phyloP scores from a whole-genome alignment of 2,329 filamentous ascomycete species.

The Escovopsis weberi region DNA sequence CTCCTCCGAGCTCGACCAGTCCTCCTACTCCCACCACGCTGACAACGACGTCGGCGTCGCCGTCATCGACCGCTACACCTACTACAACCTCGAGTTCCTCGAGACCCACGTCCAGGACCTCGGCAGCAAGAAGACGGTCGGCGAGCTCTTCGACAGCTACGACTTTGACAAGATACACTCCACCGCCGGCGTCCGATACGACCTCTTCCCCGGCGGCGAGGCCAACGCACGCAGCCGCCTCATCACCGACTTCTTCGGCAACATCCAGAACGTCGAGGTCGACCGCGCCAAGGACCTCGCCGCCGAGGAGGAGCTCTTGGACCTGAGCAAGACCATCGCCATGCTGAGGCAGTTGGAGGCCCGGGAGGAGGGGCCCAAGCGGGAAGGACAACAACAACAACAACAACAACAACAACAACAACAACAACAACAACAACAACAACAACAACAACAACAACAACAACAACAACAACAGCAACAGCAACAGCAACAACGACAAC shows the following conservation, averaged over 20 bases:
- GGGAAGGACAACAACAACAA: too few species aligned
- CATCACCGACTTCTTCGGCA: constrained; percentile 95
- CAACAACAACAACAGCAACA: too few species aligned
- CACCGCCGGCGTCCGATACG: constrained; percentile 81
- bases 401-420: too few species aligned
- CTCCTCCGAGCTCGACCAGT: constrained; percentile 91
- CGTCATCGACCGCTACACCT: constrained; percentile 96
- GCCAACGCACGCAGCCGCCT: constrained; percentile 61
- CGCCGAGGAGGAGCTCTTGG: constrained; percentile 59
- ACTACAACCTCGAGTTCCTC: constrained; percentile 95
- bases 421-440: too few species aligned
- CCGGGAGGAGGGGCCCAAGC: constrained; percentile 17
- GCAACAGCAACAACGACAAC: too few species aligned
- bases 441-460: too few species aligned
- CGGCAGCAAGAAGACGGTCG: constrained; percentile 75
- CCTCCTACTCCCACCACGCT: constrained; percentile 92
- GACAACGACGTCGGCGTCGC: constrained; percentile 97
- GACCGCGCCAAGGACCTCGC: constrained; percentile 45
- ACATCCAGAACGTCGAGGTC: constrained; percentile 92
- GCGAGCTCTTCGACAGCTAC: constrained; percentile 92
- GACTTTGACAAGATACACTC: constrained; percentile 91
- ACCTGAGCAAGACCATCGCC: constrained; percentile 55
- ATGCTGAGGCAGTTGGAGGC: constrained; percentile 34
- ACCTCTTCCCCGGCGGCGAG: constrained; percentile 81
- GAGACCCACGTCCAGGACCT: constrained; percentile 80